Percentiles rank a stretch among this genome's conserved stretches.
Conservation (phyloP, 192 early-diverging fungal genomes). For the Obelidium mucronatum region DNA sequence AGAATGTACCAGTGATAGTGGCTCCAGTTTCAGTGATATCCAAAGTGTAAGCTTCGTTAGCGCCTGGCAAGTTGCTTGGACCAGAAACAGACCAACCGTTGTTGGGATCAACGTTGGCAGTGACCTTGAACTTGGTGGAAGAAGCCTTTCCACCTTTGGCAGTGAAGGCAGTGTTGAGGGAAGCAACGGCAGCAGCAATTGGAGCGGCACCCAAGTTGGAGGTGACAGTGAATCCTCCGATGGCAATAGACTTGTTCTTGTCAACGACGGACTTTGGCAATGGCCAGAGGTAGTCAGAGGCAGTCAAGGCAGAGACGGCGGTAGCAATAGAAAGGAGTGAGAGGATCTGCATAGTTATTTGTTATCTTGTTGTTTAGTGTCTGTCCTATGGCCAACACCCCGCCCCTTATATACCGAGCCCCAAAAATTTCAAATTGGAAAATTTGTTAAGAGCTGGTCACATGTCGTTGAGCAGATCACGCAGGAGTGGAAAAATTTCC, state of each 20-base stretch:
- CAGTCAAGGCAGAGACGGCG: not conserved
- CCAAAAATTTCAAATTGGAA: no score
- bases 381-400: no score
- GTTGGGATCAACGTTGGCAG: not conserved
- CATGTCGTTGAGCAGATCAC: no score
- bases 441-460: no score
- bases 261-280: not conserved
- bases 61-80: not conserved
- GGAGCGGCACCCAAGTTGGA: not conserved
- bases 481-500: no score
- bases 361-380: no score
- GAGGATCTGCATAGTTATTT: not conserved
- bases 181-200: not conserved
- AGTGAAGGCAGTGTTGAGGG: not conserved
- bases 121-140: not conserved
- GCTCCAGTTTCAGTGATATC: not conserved
- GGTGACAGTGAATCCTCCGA: not conserved
- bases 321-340: not conserved
- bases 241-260: not conserved
- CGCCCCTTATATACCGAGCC: no score
- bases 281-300: not conserved
- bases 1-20: slow-evolving; percentile 39
- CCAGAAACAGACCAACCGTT: not conserved
- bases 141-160: not conserved
- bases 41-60: slow-evolving; percentile 6